Evolutionary conservation across 2,329 filamentous ascomycete species (phyloP).

Genomic region (Venturia nashicola): DNA sequence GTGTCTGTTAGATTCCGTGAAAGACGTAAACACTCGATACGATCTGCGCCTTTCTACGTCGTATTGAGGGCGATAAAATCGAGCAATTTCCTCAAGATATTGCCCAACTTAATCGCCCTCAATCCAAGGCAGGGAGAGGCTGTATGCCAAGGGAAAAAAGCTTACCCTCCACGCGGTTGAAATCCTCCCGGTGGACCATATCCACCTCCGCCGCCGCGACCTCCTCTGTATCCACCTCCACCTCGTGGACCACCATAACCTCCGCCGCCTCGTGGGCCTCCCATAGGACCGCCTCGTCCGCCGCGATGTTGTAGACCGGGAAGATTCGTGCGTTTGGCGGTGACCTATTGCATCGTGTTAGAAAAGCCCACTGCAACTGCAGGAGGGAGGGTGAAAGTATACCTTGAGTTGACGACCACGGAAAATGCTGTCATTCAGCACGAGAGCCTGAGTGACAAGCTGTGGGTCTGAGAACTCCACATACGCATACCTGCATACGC

Average conservation of each 20-base stretch:
- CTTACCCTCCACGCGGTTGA: constrained; percentile 26
- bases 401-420: constrained; percentile 95
- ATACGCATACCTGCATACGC: constrained; percentile 74
- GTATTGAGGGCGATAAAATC: neutral
- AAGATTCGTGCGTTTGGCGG: constrained; percentile 91
- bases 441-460: constrained; percentile 82
- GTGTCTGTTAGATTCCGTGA: neutral
- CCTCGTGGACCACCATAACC: constrained; percentile 24
- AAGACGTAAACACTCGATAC: neutral
- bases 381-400: constrained; percentile 14
- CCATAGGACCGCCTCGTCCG: constrained; percentile 38
- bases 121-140: neutral
- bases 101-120: neutral
- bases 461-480: constrained; percentile 95
- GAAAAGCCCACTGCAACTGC: neutral
- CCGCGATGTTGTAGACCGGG: constrained; percentile 81
- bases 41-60: neutral
- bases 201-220: constrained; percentile 41
- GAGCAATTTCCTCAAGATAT: neutral
- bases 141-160: constrained; percentile 2
- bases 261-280: constrained; percentile 23
- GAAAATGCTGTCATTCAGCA: constrained; percentile 93
- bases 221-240: constrained; percentile 39
- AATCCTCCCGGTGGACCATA: constrained; percentile 24
- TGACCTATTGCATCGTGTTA: constrained; percentile 39